Evolutionary conservation across 2,329 filamentous ascomycete species (phyloP), one percentile per base, ranked within the genome.

Genomic region (Geoglossum cookeanum): DNA sequence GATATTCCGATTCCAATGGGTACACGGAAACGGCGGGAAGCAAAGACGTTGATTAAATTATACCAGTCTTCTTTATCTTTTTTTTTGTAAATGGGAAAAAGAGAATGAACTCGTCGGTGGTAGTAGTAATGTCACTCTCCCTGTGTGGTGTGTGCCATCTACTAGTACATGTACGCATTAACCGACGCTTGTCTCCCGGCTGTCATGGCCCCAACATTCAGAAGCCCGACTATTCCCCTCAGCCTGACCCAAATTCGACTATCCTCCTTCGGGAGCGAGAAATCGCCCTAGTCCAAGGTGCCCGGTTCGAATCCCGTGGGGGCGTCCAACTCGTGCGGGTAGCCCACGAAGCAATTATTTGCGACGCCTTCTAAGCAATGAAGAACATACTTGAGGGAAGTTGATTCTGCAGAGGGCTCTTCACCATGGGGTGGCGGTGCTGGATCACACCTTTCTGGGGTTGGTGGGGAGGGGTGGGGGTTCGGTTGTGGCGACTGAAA

Each of bases 371-470:
- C 22, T 83, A 78, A 81, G 80, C 77, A 79, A 78, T 81, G 80
- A 77, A 79, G 78, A 79, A 73, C 65, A 84, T 68, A 65, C 80
- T 83, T 80, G 75, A 84, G 81, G 76, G 80, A 82, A 80, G 80
- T 71, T 83, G 78, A 84, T 80, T 81, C 78, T 81, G 80, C 80
- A 84, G 78, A 83, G 80, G 69, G 69, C 74, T 80, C 75, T 79
- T 78, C 79, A 78, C 80, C 80, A 78, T 81, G 76, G 75, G 75
- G 75, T 83, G 80, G 81, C 81, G 79, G 65, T 57, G 74, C 71
- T 79, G 80, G 80, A 84, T 76, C 69, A 82, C 80, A 78, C 75
- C 75, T 73, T 75, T 71, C 74, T 32, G 42, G n/a, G 55, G 45
- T 53, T 3, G 45, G 27, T 53, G 32, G 32, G 42, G 13, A 11